phyloP scores from a whole-genome alignment of 2,329 filamentous ascomycete genomes.

The Microcyclospora tardicrescens region DNA sequence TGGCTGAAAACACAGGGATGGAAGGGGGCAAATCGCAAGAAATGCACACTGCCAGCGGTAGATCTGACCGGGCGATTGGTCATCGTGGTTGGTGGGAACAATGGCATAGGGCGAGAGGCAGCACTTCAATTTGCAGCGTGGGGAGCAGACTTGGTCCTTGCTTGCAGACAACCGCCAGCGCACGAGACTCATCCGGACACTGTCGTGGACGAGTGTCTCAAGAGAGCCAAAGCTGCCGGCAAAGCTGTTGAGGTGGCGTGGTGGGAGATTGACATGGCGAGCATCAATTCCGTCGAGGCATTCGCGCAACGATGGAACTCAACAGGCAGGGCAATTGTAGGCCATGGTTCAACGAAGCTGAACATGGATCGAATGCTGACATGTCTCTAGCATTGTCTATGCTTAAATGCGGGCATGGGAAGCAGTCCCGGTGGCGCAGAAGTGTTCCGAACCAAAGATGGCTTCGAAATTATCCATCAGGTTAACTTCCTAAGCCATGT shows the following conservation, averaged over 20 bases:
- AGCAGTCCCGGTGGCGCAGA: conserved; percentile 4
- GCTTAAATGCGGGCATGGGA: conserved; percentile 21
- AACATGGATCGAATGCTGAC: too few species aligned
- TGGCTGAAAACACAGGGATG: neutral
- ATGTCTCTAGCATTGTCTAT: conserved; percentile 12
- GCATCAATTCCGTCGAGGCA: conserved; percentile 14
- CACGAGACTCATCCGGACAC: conserved; percentile 14
- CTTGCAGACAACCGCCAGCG: conserved; percentile 13
- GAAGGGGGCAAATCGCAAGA: neutral
- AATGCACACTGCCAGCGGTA: neutral
- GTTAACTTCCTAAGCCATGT: conserved; percentile 23
- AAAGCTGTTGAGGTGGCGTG: conserved; percentile 2
- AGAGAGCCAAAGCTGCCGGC: conserved; percentile 1
- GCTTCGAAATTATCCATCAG: conserved; percentile 19
- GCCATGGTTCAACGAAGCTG: too few species aligned
- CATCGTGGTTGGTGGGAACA: conserved; percentile 14
- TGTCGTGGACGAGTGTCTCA: conserved; percentile 14
- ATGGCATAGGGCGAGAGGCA: conserved; percentile 18
- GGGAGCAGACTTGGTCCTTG: conserved; percentile 18
- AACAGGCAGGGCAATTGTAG: conserved; percentile 6
- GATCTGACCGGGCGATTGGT: conserved; percentile 4
- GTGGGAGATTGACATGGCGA: conserved; percentile 4
- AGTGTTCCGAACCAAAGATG: conserved; percentile 15
- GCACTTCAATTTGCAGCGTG: conserved; percentile 15
- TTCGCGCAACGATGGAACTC: conserved; percentile 17